Conservation (phyloP, 2,329 filamentous ascomycete species). For the Trichophyton mentagrophytes region DNA sequence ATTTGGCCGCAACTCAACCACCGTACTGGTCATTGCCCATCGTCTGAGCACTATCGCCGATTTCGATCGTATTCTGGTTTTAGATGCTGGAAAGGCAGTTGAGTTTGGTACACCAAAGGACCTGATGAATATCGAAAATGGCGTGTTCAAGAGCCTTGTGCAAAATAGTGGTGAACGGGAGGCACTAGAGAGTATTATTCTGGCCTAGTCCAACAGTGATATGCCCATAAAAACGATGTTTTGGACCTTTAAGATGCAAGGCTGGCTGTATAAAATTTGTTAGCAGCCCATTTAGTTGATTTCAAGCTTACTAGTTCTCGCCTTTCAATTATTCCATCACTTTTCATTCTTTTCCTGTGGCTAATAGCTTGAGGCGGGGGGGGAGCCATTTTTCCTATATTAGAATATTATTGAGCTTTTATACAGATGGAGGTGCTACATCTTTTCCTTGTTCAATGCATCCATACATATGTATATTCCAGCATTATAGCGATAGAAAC, state of each 20-base stretch:
- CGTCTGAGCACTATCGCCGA: constrained; percentile 63
- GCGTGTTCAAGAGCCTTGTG: constrained; percentile 48
- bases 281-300: too few relatives aligned
- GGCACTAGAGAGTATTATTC: constrained; percentile 21
- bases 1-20: constrained; percentile 48
- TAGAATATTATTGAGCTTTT: too few relatives aligned
- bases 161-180: constrained; percentile 27
- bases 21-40: constrained; percentile 63
- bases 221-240: background rate
- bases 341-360: too few relatives aligned
- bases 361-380: too few relatives aligned
- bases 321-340: too few relatives aligned
- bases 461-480: too few relatives aligned
- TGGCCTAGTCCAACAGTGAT: constrained; percentile 1
- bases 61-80: constrained; percentile 60
- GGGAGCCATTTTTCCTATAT: too few relatives aligned
- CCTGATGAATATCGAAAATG: constrained; percentile 41
- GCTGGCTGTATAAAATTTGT: too few relatives aligned
- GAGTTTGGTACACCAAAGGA: constrained; percentile 55
- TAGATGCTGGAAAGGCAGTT: constrained; percentile 53
- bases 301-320: too few relatives aligned
- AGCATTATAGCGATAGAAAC: background rate
- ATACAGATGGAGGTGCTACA: too few relatives aligned
- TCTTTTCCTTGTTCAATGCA: too few relatives aligned
- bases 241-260: too few relatives aligned